Evolutionary conservation across 495 filamentous ascomycete genomes (phyloP), one percentile per base, ranked within the genome.

Genomic region (Mytilinidion resinicola): DNA sequence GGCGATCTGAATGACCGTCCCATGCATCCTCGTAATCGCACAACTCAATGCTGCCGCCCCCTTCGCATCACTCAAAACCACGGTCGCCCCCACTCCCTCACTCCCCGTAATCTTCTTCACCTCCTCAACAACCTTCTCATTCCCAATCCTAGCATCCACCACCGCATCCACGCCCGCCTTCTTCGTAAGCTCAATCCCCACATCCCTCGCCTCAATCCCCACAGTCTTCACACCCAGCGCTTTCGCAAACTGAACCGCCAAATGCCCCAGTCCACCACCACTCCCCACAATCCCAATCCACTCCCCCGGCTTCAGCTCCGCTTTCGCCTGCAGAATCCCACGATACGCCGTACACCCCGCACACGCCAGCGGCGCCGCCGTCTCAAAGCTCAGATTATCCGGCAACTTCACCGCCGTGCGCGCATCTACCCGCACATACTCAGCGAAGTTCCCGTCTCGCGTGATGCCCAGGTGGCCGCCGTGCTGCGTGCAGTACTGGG

Each of bases 221-320:
- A 83, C 69, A 15, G 83, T 74, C 47, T 67, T 66, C 49, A 82
- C 59, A 0, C 81, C 81, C 59, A 71, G 64, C 15, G 75, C 77
- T 55, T 74, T 81, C 8, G 79, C 79, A 67, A 81, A 82, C 59
- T 83, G 82, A 30, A 73, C 63, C 1, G 73, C 78, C 12, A 83
- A 49, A 68, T 84, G 80, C 1, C 82, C 81, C 14, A 85, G 67
- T 11, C 82, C 82, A 15, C 81, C 81, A n/a, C 81, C 82, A 3
- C 74, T 72, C 11, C 81, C 81, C 1, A 83, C 73, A 38, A 84
- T 72, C 3, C 70, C 75, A 12, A 84, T 35, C 69, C 74, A 77
- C 65, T 82, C 68, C 1, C 79, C 80, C 46, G 61, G 56, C 54
- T 67, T 65, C 57, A 83, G 61, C 6, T 59, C 75, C 4, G 78